Conservation (phyloP, 768 basidiomycete genomes). For the Psilocybe subaeruginosa region DNA sequence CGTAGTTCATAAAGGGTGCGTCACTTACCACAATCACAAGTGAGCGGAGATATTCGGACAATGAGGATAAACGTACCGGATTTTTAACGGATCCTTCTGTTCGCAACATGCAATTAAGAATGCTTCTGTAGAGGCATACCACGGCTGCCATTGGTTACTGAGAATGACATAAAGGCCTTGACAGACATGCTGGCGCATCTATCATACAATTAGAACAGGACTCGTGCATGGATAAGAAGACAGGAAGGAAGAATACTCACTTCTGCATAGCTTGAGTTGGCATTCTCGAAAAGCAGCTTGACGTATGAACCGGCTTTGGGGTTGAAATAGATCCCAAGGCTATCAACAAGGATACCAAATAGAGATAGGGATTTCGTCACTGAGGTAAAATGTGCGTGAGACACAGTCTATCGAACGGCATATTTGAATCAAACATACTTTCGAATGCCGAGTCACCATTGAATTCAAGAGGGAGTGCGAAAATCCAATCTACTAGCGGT, state of each 20-base stretch:
- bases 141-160: slow-evolving; percentile 68
- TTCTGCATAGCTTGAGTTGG: slow-evolving; percentile 85
- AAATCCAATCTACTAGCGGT: slow-evolving; percentile 76
- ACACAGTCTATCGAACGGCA: background rate
- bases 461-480: slow-evolving; percentile 79
- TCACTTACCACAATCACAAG: slow-evolving; percentile 36
- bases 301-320: slow-evolving; percentile 70
- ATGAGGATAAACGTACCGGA: slow-evolving; percentile 44
- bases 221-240: slow-evolving; percentile 2
- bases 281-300: slow-evolving; percentile 71
- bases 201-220: slow-evolving; percentile 4
- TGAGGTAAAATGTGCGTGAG: slow-evolving; percentile 27
- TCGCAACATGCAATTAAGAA: slow-evolving; percentile 59
- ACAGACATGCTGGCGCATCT: slow-evolving; percentile 76
- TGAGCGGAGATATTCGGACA: slow-evolving; percentile 5
- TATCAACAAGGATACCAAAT: slow-evolving; percentile 67
- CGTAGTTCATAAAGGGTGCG: slow-evolving; percentile 55
- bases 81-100: slow-evolving; percentile 58
- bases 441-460: slow-evolving; percentile 85
- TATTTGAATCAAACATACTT: slow-evolving; percentile 47
- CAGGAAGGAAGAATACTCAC: slow-evolving; percentile 37
- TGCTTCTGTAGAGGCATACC: slow-evolving; percentile 55
- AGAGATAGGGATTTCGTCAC: slow-evolving; percentile 78
- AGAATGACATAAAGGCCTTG: slow-evolving; percentile 62
- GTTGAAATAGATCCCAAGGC: slow-evolving; percentile 67